Conservation (phyloP, 768 basidiomycete species). For the Galerina marginata region DNA sequence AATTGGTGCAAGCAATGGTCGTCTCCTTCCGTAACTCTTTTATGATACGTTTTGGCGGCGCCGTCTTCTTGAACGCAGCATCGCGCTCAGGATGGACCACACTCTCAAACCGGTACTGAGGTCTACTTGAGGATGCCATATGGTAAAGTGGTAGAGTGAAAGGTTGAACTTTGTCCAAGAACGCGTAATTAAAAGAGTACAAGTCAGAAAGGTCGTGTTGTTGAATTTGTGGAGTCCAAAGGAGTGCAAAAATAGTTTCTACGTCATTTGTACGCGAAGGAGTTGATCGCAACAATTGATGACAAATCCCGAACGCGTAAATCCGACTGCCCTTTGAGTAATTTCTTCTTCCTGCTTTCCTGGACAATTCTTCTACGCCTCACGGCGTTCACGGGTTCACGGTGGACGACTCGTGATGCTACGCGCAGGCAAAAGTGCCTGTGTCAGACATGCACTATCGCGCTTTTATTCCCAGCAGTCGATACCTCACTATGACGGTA, state of each 20-base stretch:
- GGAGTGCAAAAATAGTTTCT: no score
- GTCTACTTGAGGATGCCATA: no score
- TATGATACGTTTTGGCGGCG: slow-evolving; percentile 18
- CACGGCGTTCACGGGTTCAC: neutral
- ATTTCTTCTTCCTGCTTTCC: no score
- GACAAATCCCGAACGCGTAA: neutral
- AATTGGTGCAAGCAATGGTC: slow-evolving; percentile 18
- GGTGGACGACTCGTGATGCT: neutral
- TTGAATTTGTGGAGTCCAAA: no score
- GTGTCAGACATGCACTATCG: neutral
- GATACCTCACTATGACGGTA: slow-evolving; percentile 20
- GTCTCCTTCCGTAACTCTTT: slow-evolving; percentile 21
- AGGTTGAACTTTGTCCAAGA: no score
- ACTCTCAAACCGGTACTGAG: neutral
- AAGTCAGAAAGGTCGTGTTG: no score
- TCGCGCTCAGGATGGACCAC: slow-evolving; percentile 20
- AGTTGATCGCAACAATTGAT: neutral
- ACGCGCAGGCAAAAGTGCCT: neutral
- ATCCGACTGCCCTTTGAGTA: no score
- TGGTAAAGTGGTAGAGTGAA: no score
- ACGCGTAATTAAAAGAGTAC: no score
- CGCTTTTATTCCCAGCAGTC: slow-evolving; percentile 9
- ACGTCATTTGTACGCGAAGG: no score
- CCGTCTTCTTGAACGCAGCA: slow-evolving; percentile 12
- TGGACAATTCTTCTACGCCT: no score